Conservation (phyloP, 306 rosid genomes). For the Quercus parvula region DNA sequence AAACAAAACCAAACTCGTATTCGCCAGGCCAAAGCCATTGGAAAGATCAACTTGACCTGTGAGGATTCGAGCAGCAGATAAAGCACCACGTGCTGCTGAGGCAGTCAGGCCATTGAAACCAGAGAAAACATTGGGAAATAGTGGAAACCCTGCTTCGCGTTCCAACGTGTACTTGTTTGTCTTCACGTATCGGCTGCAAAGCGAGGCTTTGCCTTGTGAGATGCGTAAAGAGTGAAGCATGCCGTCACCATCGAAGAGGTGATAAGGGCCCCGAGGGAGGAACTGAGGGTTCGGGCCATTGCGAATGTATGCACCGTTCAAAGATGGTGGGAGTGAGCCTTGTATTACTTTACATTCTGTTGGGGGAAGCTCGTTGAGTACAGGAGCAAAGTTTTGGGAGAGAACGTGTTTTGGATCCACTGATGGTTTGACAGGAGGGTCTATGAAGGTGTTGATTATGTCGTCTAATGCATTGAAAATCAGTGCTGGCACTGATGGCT, state of each 20-base stretch:
- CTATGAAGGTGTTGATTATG: slow-evolving; percentile 73
- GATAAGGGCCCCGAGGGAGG: slow-evolving; percentile 93
- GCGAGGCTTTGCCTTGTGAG: slow-evolving; percentile 56
- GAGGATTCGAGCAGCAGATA: slow-evolving; percentile 51
- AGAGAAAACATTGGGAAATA: slow-evolving; percentile 76
- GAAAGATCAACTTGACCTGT: slow-evolving; percentile 56
- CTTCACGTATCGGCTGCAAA: slow-evolving; percentile 76
- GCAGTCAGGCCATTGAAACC: slow-evolving; percentile 58
- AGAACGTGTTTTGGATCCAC: slow-evolving; percentile 59
- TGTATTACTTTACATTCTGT: slow-evolving; percentile 49
- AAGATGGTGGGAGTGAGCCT: slow-evolving; percentile 57
- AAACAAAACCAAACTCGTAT: slow-evolving; percentile 69
- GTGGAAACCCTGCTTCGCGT: slow-evolving; percentile 57
- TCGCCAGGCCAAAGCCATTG: slow-evolving; percentile 83
- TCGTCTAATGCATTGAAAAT: slow-evolving; percentile 60
- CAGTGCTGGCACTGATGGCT: slow-evolving; percentile 19
- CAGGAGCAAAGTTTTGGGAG: slow-evolving; percentile 69
- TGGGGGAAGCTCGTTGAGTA: slow-evolving; percentile 66
- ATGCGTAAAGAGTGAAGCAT: slow-evolving; percentile 76
- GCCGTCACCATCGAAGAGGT: slow-evolving; percentile 90
- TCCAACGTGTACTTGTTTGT: slow-evolving; percentile 66
- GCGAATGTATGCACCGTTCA: slow-evolving; percentile 77
- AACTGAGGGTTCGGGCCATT: slow-evolving; percentile 93
- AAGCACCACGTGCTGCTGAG: slow-evolving; percentile 71
- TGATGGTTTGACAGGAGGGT: slow-evolving; percentile 66